Conservation (phyloP, 2,329 filamentous ascomycete genomes). For the Phaeoacremonium minimum region DNA sequence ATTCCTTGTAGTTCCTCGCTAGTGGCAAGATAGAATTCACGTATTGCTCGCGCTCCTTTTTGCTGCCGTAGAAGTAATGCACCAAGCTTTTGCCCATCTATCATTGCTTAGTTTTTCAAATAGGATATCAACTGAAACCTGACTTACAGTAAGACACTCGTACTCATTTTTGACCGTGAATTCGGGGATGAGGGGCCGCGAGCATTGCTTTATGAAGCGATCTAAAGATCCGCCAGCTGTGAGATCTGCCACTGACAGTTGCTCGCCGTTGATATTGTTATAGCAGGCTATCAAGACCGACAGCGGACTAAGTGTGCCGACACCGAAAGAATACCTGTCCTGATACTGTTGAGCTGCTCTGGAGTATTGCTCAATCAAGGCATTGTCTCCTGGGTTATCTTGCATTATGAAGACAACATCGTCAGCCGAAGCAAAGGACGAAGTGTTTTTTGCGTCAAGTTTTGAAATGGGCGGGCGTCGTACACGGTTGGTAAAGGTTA, state of each 20-base stretch:
- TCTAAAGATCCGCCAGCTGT: conserved; percentile 25
- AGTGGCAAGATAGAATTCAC: conserved; percentile 28
- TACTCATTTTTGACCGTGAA: conserved; percentile 40
- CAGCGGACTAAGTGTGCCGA: conserved; percentile 12
- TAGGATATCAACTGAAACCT: conserved; percentile 13
- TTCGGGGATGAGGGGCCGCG: conserved; percentile 34
- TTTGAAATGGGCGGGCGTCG: conserved; percentile 19
- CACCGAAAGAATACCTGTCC: conserved; percentile 38
- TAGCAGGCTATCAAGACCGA: conserved; percentile 26
- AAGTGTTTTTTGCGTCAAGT: conserved; percentile 19
- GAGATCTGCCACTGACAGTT: conserved; percentile 25
- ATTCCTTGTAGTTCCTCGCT: conserved; percentile 40
- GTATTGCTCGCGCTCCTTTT: conserved; percentile 27
- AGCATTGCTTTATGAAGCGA: conserved; percentile 31
- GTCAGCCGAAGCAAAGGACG: conserved; percentile 29
- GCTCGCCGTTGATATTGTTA: conserved; percentile 32
- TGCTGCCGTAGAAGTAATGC: conserved; percentile 24
- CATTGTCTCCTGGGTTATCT: conserved; percentile 21
- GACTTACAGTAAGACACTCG: conserved; percentile 29
- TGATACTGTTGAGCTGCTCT: conserved; percentile 26
- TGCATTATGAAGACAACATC: conserved; percentile 37
- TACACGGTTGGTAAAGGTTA: too few species aligned
- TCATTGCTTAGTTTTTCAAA: conserved; percentile 17
- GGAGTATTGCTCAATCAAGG: conserved; percentile 23
- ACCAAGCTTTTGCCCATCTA: conserved; percentile 22